Evolutionary conservation across 768 basidiomycete species (phyloP).

Genomic region (Pleurotus ostreatus): DNA sequence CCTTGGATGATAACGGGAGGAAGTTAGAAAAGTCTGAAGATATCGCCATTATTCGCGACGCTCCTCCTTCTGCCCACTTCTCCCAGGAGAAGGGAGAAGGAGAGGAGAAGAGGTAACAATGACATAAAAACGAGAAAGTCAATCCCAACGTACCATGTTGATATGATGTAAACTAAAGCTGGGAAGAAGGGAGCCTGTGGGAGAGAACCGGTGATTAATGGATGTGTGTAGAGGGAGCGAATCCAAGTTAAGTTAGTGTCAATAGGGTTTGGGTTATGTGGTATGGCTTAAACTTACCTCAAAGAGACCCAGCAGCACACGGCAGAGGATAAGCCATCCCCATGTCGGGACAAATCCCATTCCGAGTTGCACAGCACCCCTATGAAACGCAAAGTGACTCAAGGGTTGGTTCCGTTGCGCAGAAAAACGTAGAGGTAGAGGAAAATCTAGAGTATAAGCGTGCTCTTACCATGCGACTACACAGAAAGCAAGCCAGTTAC

Average conservation of each 20-base stretch:
- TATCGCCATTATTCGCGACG: too few relatives aligned
- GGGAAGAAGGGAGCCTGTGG: constrained; percentile 42
- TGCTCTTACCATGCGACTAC: constrained; percentile 30
- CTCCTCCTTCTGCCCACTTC: too few relatives aligned
- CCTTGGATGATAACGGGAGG: constrained; percentile 1
- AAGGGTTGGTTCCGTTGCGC: neutral
- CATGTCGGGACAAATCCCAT: constrained; percentile 43
- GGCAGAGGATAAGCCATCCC: constrained; percentile 34
- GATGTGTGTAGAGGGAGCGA: neutral
- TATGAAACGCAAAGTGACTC: neutral
- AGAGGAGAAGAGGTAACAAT: too few relatives aligned
- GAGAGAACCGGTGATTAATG: neutral
- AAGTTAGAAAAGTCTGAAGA: neutral
- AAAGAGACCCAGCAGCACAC: constrained; percentile 40
- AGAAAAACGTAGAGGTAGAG: too few relatives aligned
- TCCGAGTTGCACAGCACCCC: constrained; percentile 35
- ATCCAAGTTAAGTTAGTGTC: too few relatives aligned
- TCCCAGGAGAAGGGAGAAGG: too few relatives aligned
- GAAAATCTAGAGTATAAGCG: neutral
- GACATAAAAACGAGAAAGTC: neutral
- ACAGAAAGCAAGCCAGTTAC: constrained; percentile 39
- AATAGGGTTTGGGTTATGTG: neutral
- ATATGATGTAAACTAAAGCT: constrained; percentile 40
- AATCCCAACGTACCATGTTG: constrained; percentile 31
- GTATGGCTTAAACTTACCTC: constrained; percentile 26